These are phyloP conservation scores for Selenicereus undatus DNA, from an alignment of 148 eudicot genomes.

Conservation along the genomic window DNA sequence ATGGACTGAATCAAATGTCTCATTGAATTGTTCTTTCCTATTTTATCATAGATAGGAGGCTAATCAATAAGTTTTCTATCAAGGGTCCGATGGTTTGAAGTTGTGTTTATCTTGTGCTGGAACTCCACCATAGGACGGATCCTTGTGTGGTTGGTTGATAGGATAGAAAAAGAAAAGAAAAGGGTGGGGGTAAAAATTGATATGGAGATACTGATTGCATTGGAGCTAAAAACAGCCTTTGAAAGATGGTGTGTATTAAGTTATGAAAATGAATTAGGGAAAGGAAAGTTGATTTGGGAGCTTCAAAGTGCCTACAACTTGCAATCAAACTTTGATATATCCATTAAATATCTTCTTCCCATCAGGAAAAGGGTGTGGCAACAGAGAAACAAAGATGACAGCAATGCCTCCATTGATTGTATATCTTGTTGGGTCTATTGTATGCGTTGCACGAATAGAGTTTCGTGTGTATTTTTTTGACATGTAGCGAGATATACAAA, in stretches of 20 bases:
- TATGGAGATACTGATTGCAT: not conserved
- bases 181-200: no score
- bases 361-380: not conserved
- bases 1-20: not conserved
- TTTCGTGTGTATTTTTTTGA: not conserved
- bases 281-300: not conserved
- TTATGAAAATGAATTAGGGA: not conserved
- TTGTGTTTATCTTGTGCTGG: no score
- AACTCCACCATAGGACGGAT: not conserved
- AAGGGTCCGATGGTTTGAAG: not conserved
- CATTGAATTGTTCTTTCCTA: not conserved
- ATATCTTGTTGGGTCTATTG: constrained; percentile 13
- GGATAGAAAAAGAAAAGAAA: no score
- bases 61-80: not conserved
- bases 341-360: not conserved
- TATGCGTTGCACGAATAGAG: constrained; percentile 6
- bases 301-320: not conserved
- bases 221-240: not conserved
- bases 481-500: constrained; percentile 9
- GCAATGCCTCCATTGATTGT: not conserved
- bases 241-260: not conserved
- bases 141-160: not conserved
- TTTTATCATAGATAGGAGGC: not conserved
- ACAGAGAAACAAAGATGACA: not conserved
- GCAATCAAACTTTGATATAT: not conserved